Evolutionary conservation across 257 asterid genomes (phyloP), one percentile per base, ranked within the genome.

Genomic region (Salvia miltiorrhiza): DNA sequence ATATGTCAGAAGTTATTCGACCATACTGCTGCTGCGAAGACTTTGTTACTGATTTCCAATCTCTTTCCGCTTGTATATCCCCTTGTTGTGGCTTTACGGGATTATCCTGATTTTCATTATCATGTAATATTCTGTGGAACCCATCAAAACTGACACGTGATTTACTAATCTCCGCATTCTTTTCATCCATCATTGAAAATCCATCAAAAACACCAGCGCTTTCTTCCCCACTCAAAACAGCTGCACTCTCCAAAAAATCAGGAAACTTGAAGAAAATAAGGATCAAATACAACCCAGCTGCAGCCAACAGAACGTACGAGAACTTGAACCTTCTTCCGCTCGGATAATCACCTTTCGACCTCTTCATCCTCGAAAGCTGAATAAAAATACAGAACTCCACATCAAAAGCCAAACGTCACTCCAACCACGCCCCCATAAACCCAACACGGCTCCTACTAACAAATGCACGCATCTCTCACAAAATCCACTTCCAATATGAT

Each of bases 211-310:
- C 67, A 21, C 59, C 78, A 47, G 69, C 61, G 37, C 70, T 72
- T 61, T 72, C 83, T 24, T 41, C 82, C 40, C 78, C 81, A 66
- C 84, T 82, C 54, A 84, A 79, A 76, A 74, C 73, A 44, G 85
- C 23, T 11, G 89, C 84, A 63, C 83, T 91, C 81, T 84, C 95
- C 74, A 85, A 81, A 73, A 85, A 79, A 24, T 82, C 83, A 4
- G 88, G 91, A 73, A 88, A 86, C 88, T 87, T 88, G 65, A 87
- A 54, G 73, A 87, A 85, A 43, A 93, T 77, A 52, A 91, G 76
- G 56, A 79, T 63, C 88, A 93, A 79, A 77, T 93, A 93, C 62
- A 93, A 77, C 56, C 85, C 92, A 72, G 87, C 89, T 50, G 86
- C 79, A 47, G 82, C 90, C 63, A 90, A 66, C 70, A 88, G 79